phyloP scores from a whole-genome alignment of 164 flowering plant species.

The Vitis rotundifolia region DNA sequence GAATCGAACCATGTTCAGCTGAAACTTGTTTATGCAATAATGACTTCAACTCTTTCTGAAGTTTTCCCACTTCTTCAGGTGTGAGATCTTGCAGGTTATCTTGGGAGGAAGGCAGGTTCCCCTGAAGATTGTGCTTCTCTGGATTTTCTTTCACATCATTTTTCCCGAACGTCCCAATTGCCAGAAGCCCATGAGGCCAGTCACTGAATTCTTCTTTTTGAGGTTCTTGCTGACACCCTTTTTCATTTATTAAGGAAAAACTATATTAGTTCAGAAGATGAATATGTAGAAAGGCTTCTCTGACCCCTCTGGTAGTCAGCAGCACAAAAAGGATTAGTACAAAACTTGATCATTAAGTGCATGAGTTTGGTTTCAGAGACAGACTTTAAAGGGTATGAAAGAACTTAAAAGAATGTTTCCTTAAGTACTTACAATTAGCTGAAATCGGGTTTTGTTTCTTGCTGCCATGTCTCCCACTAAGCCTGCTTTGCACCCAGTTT shows the following conservation, averaged over 20 bases:
- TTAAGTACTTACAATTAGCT: slow-evolving; percentile 20
- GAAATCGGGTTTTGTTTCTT: slow-evolving; percentile 24
- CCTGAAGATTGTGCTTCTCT: slow-evolving; percentile 17
- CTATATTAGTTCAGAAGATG: background rate
- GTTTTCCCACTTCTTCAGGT: slow-evolving; percentile 49
- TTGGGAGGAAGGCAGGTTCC: slow-evolving; percentile 19
- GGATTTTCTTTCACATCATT: slow-evolving; percentile 25
- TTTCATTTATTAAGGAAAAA: slow-evolving; percentile 25
- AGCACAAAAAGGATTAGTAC: too few relatives aligned
- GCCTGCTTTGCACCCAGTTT: slow-evolving; percentile 65
- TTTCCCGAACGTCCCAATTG: slow-evolving; percentile 75
- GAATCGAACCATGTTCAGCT: background rate
- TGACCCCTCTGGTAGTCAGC: too few relatives aligned
- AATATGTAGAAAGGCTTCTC: too few relatives aligned
- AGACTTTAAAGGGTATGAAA: too few relatives aligned
- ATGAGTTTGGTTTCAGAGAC: too few relatives aligned
- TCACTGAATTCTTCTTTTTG: slow-evolving; percentile 58
- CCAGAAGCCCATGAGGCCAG: slow-evolving; percentile 65
- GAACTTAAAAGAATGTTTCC: background rate
- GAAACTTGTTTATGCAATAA: slow-evolving; percentile 5
- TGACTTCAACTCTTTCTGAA: slow-evolving; percentile 37
- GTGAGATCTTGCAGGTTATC: slow-evolving; percentile 44
- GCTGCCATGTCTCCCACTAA: slow-evolving; percentile 33
- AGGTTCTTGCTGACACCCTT: slow-evolving; percentile 22
- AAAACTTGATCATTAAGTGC: too few relatives aligned